phyloP scores from a whole-genome alignment of 768 basidiomycete species.

The Suillus bovinus region DNA sequence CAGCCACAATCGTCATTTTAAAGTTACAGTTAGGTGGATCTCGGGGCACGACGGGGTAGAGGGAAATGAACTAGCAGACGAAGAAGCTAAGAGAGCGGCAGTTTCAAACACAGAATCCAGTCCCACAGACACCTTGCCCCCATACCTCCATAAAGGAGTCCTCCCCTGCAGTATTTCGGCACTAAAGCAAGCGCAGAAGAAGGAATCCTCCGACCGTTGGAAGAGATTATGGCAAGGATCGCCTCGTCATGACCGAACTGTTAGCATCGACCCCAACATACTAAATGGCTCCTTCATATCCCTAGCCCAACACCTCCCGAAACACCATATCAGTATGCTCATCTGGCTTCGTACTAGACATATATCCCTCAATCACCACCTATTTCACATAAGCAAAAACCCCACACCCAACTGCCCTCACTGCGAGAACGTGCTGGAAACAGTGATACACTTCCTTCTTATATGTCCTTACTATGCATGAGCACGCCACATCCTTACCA shows the following conservation, averaged over 20 bases:
- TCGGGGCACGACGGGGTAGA: not conserved
- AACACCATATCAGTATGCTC: too few relatives aligned
- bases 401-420: too few relatives aligned
- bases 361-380: too few relatives aligned
- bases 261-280: too few relatives aligned
- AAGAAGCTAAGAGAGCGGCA: slow-evolving; percentile 1
- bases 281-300: too few relatives aligned
- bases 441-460: too few relatives aligned
- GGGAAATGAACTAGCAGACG: slow-evolving; percentile 5
- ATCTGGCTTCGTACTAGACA: too few relatives aligned
- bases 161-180: slow-evolving; percentile 4
- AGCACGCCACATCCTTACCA: too few relatives aligned
- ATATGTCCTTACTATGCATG: too few relatives aligned
- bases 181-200: not conserved
- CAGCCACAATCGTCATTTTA: not conserved
- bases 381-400: too few relatives aligned
- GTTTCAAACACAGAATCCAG: not conserved
- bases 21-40: not conserved
- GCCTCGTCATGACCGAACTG: not conserved
- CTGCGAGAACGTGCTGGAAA: too few relatives aligned
- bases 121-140: not conserved
- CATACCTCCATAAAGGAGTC: not conserved
- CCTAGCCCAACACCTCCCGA: too few relatives aligned
- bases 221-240: slow-evolving; percentile 3
- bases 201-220: not conserved